Evolutionary conservation across 148 eudicot genomes (phyloP), one percentile per base, ranked within the genome.

Genomic region (Euryodendron excelsum): DNA sequence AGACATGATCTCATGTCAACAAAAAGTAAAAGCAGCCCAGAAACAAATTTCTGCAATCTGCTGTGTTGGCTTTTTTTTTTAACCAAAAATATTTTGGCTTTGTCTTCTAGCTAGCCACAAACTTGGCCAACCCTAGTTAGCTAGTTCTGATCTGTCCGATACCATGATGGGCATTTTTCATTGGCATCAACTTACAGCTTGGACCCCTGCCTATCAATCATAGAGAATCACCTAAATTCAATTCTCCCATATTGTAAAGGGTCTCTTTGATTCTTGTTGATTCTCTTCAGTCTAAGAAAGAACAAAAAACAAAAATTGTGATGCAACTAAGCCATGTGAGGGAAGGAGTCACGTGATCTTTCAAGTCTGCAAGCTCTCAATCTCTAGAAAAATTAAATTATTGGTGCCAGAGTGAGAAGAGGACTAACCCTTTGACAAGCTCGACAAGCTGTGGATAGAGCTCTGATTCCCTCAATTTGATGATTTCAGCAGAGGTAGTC

Each of bases 381-480:
- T n/a, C n/a, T n/a, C n/a, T n/a, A n/a, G n/a, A n/a, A n/a, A n/a
- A n/a, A n/a, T n/a, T n/a, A n/a, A n/a, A n/a, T n/a, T n/a, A n/a
- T n/a, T n/a, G n/a, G n/a, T n/a, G 34, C 37, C 31, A 56, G 56
- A 14, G 69, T 74, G 55, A 61, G 55, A 39, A 55, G 28, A 45
- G 25, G 1, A 72, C 80, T 79, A 83, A 96, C 99, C 98, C 98
- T 83, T 90, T 90, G 48, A 91, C 93, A 72, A 96, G 94, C 63
- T 90, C 85, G 72, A 91, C 94, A 74, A 96, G 94, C 74, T 96
- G 99, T 31, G 98, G 99, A 82, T 96, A 93, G 77, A 96, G 96
- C 80, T 96, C 89, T 34, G 85, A 86, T 85, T 96, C 99, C 67
- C 99, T 90, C 50, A 96, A 74, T 76, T 93, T 96, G 79, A 90